Percentiles rank a stretch among this genome's conserved stretches.
Conservation (phyloP, 23 red algal genomes). For the Agarophyton chilense region DNA sequence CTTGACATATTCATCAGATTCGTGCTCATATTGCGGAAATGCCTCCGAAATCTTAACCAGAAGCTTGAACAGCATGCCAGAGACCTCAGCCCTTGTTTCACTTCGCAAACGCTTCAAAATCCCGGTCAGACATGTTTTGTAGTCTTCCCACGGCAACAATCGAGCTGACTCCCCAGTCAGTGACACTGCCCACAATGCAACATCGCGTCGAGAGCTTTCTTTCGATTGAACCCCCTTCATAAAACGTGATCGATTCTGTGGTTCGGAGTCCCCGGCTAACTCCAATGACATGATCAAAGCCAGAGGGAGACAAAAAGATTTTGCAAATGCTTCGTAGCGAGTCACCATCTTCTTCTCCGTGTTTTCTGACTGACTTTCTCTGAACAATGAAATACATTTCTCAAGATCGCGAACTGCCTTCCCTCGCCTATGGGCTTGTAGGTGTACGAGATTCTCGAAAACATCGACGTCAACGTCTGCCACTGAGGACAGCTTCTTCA, state of each 20-base stretch:
- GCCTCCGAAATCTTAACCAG: constrained; percentile 43
- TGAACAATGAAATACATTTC: constrained; percentile 9
- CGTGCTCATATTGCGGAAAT: constrained; percentile 13
- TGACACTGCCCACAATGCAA: constrained; percentile 35
- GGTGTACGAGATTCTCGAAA: constrained; percentile 75
- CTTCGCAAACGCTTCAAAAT: constrained; percentile 19
- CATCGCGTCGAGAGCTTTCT: constrained; percentile 39
- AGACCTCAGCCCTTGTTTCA: neutral
- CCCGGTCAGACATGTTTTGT: neutral
- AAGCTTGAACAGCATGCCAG: constrained; percentile 33
- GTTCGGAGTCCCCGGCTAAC: neutral
- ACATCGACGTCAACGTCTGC: constrained; percentile 57
- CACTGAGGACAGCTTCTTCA: constrained; percentile 23
- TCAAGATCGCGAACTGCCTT: constrained; percentile 47
- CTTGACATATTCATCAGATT: neutral
- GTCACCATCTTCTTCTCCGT: neutral
- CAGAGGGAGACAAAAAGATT: constrained; percentile 44
- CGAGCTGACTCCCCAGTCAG: constrained; percentile 26
- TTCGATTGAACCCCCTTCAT: constrained; percentile 12
- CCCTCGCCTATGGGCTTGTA: constrained; percentile 69
- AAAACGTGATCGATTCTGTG: neutral
- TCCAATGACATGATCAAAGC: constrained; percentile 43
- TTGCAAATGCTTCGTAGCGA: constrained; percentile 10
- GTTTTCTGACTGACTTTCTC: neutral
- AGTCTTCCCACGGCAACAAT: constrained; percentile 27